phyloP scores from a whole-genome alignment of 2,329 filamentous ascomycete species.

The Talaromyces marneffei region DNA sequence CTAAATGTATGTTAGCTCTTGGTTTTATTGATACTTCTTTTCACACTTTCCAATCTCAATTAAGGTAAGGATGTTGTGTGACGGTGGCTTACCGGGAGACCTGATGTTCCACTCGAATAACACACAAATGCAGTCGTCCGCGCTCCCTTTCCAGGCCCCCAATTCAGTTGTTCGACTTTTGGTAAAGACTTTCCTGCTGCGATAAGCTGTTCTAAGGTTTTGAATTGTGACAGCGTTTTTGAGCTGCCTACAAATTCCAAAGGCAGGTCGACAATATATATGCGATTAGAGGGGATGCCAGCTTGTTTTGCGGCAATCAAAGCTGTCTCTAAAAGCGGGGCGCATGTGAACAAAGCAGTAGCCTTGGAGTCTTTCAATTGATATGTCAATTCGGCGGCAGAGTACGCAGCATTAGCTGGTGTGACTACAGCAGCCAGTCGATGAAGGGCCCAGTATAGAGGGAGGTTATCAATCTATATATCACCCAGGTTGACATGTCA shows the following conservation, averaged over 20 bases:
- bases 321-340: slow-evolving; percentile 59
- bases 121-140: slow-evolving; percentile 69
- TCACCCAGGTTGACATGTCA: neutral
- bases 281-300: slow-evolving; percentile 57
- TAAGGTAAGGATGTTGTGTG: neutral
- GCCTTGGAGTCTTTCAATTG: slow-evolving; percentile 65
- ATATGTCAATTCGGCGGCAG: slow-evolving; percentile 61
- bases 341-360: slow-evolving; percentile 65
- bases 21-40: neutral
- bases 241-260: slow-evolving; percentile 47
- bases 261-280: slow-evolving; percentile 66
- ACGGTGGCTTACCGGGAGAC: slow-evolving; percentile 57
- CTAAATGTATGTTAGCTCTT: slow-evolving; percentile 33
- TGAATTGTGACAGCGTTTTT: slow-evolving; percentile 44
- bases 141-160: slow-evolving; percentile 40
- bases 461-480: slow-evolving; percentile 66
- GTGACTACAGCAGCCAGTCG: slow-evolving; percentile 67
- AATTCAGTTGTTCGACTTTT: slow-evolving; percentile 35
- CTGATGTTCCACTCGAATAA: slow-evolving; percentile 75
- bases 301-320: slow-evolving; percentile 58
- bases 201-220: slow-evolving; percentile 62
- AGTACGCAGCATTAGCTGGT: slow-evolving; percentile 71
- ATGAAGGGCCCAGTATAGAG: slow-evolving; percentile 68
- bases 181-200: slow-evolving; percentile 49
- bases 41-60: neutral